Evolutionary conservation across 2,329 filamentous ascomycete species (phyloP).

Genomic region (Paecilomyces fulvus): DNA sequence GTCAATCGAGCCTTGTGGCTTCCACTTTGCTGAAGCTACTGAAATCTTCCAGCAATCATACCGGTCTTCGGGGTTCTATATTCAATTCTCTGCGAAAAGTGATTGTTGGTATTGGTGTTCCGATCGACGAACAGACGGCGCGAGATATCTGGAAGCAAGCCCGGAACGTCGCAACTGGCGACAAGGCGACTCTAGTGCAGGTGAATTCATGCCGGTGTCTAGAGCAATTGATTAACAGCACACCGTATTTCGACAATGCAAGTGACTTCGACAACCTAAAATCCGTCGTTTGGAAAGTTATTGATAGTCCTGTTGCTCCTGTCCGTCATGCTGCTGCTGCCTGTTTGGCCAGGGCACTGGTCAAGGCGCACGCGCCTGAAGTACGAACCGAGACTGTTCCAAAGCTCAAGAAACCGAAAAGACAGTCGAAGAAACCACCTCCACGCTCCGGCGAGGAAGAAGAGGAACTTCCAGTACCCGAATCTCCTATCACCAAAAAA

Average conservation of each 20-base stretch:
- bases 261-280: conserved; percentile 87
- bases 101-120: conserved; percentile 62
- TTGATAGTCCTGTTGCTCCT: conserved; percentile 66
- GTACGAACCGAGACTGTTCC: conserved; percentile 44
- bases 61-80: conserved; percentile 70
- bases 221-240: conserved; percentile 61
- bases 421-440: conserved; percentile 56
- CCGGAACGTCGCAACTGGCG: conserved; percentile 63
- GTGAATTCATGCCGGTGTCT: conserved; percentile 71
- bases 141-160: conserved; percentile 91
- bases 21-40: conserved; percentile 66
- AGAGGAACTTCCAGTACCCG: conserved; percentile 60
- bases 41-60: conserved; percentile 70
- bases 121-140: conserved; percentile 75
- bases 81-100: conserved; percentile 71
- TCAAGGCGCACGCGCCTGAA: conserved; percentile 67
- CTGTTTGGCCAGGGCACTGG: conserved; percentile 72
- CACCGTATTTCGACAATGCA: conserved; percentile 76
- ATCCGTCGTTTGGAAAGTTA: conserved; percentile 71
- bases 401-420: conserved; percentile 62
- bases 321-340: conserved; percentile 82
- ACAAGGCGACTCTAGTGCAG: conserved; percentile 78
- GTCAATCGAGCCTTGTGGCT: conserved; percentile 67
- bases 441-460: conserved; percentile 56
- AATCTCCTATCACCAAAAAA: conserved; percentile 69